These are phyloP conservation scores for Misopates orontium DNA, from an alignment of 257 asterid genomes.

Conservation along the genomic window DNA sequence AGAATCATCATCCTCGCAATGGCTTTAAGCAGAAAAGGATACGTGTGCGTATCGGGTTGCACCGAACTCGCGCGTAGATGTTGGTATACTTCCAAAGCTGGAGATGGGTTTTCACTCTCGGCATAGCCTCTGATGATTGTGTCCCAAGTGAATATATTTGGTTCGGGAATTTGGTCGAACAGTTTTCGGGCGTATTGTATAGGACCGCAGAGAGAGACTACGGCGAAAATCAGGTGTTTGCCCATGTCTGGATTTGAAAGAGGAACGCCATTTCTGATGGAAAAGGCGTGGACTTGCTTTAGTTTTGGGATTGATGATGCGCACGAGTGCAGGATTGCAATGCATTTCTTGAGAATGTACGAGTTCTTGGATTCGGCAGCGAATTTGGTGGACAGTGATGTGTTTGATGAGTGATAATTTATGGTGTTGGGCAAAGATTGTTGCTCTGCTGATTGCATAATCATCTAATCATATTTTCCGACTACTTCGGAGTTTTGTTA, in stretches of 20 bases:
- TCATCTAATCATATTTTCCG: too few relatives aligned
- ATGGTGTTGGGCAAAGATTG: too few relatives aligned
- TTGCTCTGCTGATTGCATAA: too few relatives aligned
- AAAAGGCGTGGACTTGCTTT: slow-evolving; percentile 70
- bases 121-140: slow-evolving; percentile 88
- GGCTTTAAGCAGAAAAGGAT: slow-evolving; percentile 78
- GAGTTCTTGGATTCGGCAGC: slow-evolving; percentile 35
- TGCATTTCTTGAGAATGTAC: slow-evolving; percentile 62
- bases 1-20: slow-evolving; percentile 50
- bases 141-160: slow-evolving; percentile 74
- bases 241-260: slow-evolving; percentile 58
- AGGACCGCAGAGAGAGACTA: slow-evolving; percentile 64
- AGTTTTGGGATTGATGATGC: slow-evolving; percentile 59
- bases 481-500: too few relatives aligned
- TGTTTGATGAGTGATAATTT: not conserved
- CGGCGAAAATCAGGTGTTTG: slow-evolving; percentile 56
- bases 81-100: slow-evolving; percentile 55
- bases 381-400: not conserved
- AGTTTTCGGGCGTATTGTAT: slow-evolving; percentile 61
- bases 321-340: slow-evolving; percentile 67
- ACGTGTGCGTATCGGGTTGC: slow-evolving; percentile 67
- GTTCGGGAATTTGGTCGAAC: slow-evolving; percentile 55
- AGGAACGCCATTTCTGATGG: slow-evolving; percentile 65
- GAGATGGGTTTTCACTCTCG: slow-evolving; percentile 66
- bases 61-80: slow-evolving; percentile 38